Evolutionary conservation across 2,329 filamentous ascomycete genomes (phyloP), one percentile per base, ranked within the genome.

Genomic region (Bimuria novae-zelandiae): DNA sequence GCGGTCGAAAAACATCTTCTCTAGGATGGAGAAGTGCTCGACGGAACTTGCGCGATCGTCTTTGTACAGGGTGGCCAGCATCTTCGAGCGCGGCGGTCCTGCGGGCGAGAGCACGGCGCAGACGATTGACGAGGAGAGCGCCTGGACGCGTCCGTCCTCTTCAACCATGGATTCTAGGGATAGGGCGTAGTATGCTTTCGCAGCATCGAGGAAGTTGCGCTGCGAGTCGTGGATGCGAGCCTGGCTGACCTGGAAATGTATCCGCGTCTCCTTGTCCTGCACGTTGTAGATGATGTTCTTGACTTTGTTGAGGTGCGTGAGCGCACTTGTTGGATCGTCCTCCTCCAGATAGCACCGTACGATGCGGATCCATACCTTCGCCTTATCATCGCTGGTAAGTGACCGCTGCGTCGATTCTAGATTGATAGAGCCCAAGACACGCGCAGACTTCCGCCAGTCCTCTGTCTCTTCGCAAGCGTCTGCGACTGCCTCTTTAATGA

Each of bases 1-100:
- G 5, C 92, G 85, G 74, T 97, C 91, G 43, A 97, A 82, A 74
- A 96, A 96, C 85, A 99, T 97, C 80, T 97, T 97, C 79, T 97
- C 94, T 12, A 99, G 79, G 49, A 99, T 97, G 43, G 85, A 81
- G 69, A 89, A 93, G 75, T 97, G 90, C 27, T 88, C 84, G 2
- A 94, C 83, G 44, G 86, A 84, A 3, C 81, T 79, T 0, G 90
- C 83, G 25, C 94, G 85, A 61, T 97, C 94, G 74, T 99, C 94
- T 75, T 96, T 96, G 82, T 96, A 96, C 12, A 99, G 79, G 48
- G 89, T 87, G 4, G 86, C 90, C 16, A 99, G 82, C 37, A 88
- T 86, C 41, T 90, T 85, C 57, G 89, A 91, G 49, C 94, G 86
- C 67, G 87, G 82, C 0, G 94, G 94, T 0, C 94, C 94, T 0